Base-by-base conservation (phyloP, 129 eudicot species). In the Flaveria linearis region DNA sequence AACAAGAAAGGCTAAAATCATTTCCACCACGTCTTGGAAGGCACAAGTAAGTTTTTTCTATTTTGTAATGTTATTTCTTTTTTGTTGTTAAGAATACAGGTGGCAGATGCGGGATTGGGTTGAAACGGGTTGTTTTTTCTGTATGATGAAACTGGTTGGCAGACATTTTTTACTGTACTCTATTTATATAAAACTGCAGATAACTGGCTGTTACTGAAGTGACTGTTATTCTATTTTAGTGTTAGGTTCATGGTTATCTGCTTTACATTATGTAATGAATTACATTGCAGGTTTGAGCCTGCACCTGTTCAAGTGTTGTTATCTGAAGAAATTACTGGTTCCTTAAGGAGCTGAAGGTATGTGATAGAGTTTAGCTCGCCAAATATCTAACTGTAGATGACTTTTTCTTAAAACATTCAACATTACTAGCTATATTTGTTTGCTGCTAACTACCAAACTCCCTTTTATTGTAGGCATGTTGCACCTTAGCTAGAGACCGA, bases 241-340 rank as follows among this genome's bases (percentile, higher is more conserved):
- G 25, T 58, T 23, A 9, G 5, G 6, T 23, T 9, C 16, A 58
- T 4, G 8, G 43, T 13, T 15, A 20, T 22, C 30, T 26, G 42
- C 26, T 30, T 4, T 15, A 22, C 26, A 17, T 56, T 9, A 46
- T 61, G 51, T 36, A 9, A 65, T 49, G 13, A 67, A 22, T 36
- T 47, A 71, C 10, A 45, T 78, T 80, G 73, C 82, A 93, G 97
- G 78, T 93, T 90, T 81, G 91, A 82, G 82, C 98, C 97, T 82
- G 97, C 98, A 15, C 97, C 92, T 70, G 75, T 80, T 55, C 96
- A 93, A 82, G 98, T 93, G 69, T 83, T 93, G 58, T 77, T 93
- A 85, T 83, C 96, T 58, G 98, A 90, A 87, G 98, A 90, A 71
- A 88, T 88, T 60, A 88, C 88, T 46, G 98, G 98, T 50, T 93